A percentile compares a stretch with the other conserved stretches of the same genome.
Conservation (phyloP, 2,329 filamentous ascomycete genomes). For the Claviceps cyperi region DNA sequence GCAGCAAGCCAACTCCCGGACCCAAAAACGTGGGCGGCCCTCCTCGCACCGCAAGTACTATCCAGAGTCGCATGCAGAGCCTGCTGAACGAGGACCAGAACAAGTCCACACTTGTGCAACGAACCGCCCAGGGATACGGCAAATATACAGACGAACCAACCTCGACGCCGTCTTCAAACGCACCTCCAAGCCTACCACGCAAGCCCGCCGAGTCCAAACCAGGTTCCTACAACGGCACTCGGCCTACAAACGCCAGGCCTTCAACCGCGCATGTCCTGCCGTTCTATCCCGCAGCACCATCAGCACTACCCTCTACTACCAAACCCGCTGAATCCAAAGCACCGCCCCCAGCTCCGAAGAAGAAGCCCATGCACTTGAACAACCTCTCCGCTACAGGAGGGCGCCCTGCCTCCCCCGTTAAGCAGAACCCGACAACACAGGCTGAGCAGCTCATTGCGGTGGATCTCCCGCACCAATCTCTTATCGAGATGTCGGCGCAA, state of each 20-base stretch:
- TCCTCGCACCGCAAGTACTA: constrained; percentile 55
- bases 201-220: constrained; percentile 26
- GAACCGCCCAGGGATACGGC: constrained; percentile 80
- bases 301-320: constrained; percentile 10
- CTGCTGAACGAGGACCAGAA: constrained; percentile 66
- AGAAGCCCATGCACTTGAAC: constrained; percentile 48
- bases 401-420: constrained; percentile 30
- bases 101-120: constrained; percentile 39
- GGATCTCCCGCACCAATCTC: constrained; percentile 32
- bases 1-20: constrained; percentile 25
- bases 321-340: constrained; percentile 18
- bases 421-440: constrained; percentile 16
- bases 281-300: constrained; percentile 11
- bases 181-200: constrained; percentile 30
- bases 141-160: constrained; percentile 53
- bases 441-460: constrained; percentile 28
- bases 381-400: constrained; percentile 32
- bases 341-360: constrained; percentile 41
- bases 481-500: constrained; percentile 38
- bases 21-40: constrained; percentile 44
- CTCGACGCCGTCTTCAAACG: constrained; percentile 21
- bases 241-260: not conserved
- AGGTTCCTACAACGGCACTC: not conserved
- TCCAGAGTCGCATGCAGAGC: constrained; percentile 81
- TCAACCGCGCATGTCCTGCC: constrained; percentile 3